Evolutionary conservation across 352 stramenopile genomes (phyloP).

Genomic region (Globisporangium nagaii): DNA sequence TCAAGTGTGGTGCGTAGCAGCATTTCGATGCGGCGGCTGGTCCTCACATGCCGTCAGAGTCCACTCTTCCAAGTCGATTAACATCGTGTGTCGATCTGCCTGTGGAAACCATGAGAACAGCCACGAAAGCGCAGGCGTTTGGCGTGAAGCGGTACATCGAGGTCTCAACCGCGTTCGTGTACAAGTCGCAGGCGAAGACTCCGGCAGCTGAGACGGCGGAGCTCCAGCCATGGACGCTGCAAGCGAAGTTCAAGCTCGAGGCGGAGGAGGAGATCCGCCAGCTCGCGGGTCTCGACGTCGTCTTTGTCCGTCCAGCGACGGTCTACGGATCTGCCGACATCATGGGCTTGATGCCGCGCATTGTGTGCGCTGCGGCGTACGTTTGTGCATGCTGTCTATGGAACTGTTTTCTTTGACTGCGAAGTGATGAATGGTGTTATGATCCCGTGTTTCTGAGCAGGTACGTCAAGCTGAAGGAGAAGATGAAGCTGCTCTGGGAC

Average conservation of each 20-base stretch:
- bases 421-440: no score
- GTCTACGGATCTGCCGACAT: conserved; percentile 80
- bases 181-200: conserved; percentile 79
- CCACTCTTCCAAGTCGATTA: no score
- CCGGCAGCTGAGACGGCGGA: conserved; percentile 54
- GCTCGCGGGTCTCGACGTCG: conserved; percentile 47
- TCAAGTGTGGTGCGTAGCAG: conserved; percentile 71
- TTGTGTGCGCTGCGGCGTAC: conserved; percentile 80
- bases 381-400: conserved; percentile 10
- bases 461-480: conserved; percentile 80
- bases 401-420: background rate
- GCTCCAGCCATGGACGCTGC: conserved; percentile 76
- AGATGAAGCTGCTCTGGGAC: conserved; percentile 87
- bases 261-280: conserved; percentile 66
- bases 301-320: conserved; percentile 73
- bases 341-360: conserved; percentile 78
- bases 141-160: conserved; percentile 79
- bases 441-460: conserved; percentile 18
- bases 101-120: conserved; percentile 17
- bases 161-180: conserved; percentile 85
- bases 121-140: conserved; percentile 57
- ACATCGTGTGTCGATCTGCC: no score
- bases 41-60: no score
- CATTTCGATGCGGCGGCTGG: no score
- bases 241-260: conserved; percentile 85